Evolutionary conservation across 371 early-diverging fungal species (phyloP).

Genomic region (Mucor irregularis): DNA sequence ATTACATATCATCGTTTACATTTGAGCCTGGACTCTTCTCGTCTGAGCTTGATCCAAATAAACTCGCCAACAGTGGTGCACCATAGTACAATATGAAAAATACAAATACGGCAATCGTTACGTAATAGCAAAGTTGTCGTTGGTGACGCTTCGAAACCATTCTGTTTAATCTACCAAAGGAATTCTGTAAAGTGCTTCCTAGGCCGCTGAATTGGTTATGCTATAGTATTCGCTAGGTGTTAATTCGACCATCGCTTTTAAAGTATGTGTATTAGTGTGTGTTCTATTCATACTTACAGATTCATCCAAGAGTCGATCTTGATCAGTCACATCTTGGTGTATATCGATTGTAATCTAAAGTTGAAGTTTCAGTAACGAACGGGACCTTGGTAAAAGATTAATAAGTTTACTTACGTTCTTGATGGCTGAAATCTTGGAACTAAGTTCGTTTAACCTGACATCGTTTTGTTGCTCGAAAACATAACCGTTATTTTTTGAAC

Average conservation of each 20-base stretch:
- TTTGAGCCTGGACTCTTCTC: neutral
- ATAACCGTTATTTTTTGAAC: slow-evolving; percentile 27
- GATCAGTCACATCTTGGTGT: slow-evolving; percentile 45
- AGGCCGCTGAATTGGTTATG: slow-evolving; percentile 37
- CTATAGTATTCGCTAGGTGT: slow-evolving; percentile 9
- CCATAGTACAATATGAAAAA: slow-evolving; percentile 43
- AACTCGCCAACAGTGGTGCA: slow-evolving; percentile 3
- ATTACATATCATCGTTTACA: neutral
- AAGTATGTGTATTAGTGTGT: neutral
- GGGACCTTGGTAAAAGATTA: neutral
- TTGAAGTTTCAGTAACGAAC: too few relatives aligned
- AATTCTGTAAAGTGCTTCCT: slow-evolving; percentile 30
- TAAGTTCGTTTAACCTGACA: slow-evolving; percentile 45
- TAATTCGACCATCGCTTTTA: neutral
- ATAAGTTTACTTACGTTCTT: slow-evolving; percentile 33
- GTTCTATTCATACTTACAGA: slow-evolving; percentile 26
- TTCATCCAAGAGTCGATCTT: slow-evolving; percentile 42
- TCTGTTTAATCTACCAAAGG: slow-evolving; percentile 41
- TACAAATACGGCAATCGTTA: slow-evolving; percentile 22
- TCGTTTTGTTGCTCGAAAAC: slow-evolving; percentile 52
- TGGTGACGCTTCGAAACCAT: slow-evolving; percentile 50
- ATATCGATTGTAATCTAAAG: slow-evolving; percentile 48
- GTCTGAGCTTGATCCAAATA: neutral
- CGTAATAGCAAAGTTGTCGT: slow-evolving; percentile 44
- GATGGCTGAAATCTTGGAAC: slow-evolving; percentile 40